Evolutionary conservation across 2,329 filamentous ascomycete genomes (phyloP).

Genomic region (Huntiella omanensis): DNA sequence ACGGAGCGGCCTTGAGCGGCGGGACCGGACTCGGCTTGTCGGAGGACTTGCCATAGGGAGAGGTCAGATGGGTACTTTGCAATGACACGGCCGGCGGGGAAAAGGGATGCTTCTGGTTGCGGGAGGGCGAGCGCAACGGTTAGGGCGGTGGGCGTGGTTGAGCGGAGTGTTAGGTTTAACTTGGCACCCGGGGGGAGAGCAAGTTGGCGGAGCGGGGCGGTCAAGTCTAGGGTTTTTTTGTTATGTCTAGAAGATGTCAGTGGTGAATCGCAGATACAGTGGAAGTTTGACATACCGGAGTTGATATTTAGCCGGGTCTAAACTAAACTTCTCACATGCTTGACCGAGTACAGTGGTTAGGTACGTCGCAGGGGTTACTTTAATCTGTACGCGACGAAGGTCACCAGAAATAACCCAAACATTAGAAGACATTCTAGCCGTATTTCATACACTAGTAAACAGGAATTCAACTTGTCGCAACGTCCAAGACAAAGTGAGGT

Average conservation of each 20-base stretch:
- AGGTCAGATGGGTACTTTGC: constrained; percentile 80
- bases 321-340: constrained; percentile 65
- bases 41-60: constrained; percentile 72
- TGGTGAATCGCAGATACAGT: not conserved
- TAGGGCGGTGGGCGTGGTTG: constrained; percentile 68
- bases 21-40: constrained; percentile 69
- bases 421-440: constrained; percentile 52
- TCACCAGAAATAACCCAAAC: constrained; percentile 74
- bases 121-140: constrained; percentile 79
- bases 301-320: constrained; percentile 54
- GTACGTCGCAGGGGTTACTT: constrained; percentile 64
- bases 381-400: constrained; percentile 59
- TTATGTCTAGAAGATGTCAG: constrained; percentile 39
- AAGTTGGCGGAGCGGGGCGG: constrained; percentile 63
- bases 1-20: constrained; percentile 40
- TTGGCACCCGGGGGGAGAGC: constrained; percentile 74
- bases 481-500: no score
- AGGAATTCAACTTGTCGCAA: no score
- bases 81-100: constrained; percentile 48
- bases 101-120: constrained; percentile 43
- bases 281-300: constrained; percentile 42
- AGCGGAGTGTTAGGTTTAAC: constrained; percentile 75
- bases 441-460: not conserved
- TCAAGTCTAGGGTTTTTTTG: constrained; percentile 72
- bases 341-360: constrained; percentile 73